Evolutionary conservation across 1,284 basidiomycete genomes (phyloP).

Genomic region (Sporisorium exsertum): DNA sequence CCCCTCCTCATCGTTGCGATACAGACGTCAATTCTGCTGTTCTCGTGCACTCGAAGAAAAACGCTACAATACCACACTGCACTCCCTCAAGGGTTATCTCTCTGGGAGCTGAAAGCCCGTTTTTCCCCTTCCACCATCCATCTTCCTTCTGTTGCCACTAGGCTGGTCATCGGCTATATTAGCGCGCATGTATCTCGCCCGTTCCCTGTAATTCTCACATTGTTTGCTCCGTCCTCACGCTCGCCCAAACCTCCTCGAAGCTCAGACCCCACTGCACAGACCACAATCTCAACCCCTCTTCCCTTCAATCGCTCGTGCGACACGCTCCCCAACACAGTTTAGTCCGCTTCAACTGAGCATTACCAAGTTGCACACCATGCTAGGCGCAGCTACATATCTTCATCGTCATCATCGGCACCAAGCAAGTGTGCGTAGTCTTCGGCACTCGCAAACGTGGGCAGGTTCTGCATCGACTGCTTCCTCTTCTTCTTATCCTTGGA

Average conservation of each 20-base stretch:
- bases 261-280: background rate
- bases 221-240: background rate
- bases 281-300: background rate
- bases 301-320: background rate
- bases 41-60: no score
- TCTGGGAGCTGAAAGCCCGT: background rate
- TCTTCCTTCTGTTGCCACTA: background rate
- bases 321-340: no score
- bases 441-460: conserved; percentile 91
- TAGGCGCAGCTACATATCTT: conserved; percentile 38
- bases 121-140: background rate
- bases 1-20: no score
- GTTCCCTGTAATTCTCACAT: background rate
- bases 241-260: background rate
- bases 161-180: background rate
- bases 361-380: no score
- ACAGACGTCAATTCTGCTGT: no score
- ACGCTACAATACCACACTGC: no score
- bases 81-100: no score
- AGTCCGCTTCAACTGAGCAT: no score
- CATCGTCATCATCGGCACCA: conserved; percentile 75
- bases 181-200: background rate
- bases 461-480: conserved; percentile 77
- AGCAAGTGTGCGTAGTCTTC: conserved; percentile 96
- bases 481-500: conserved; percentile 72